Evolutionary conservation across 1,284 basidiomycete genomes (phyloP).

Genomic region (Ustilago xerochloae): DNA sequence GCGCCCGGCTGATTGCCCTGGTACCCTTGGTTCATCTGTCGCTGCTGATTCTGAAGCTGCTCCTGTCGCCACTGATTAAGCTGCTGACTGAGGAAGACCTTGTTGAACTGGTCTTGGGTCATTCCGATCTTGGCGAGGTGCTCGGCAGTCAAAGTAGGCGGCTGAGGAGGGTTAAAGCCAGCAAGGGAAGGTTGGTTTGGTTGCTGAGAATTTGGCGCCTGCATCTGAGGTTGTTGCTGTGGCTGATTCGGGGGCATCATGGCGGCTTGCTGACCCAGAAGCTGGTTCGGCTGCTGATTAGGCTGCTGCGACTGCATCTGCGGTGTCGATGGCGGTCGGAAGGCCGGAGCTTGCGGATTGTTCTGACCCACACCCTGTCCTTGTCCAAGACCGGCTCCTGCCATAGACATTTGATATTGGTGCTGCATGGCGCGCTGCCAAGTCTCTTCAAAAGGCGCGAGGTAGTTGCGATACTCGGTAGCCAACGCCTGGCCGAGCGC

Average conservation of each 20-base stretch:
- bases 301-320: constrained; percentile 49
- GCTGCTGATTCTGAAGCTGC: constrained; percentile 48
- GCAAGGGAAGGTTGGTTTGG: constrained; percentile 29
- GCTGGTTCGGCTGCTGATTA: constrained; percentile 26
- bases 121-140: constrained; percentile 48
- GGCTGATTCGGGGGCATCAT: constrained; percentile 39
- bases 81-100: constrained; percentile 45
- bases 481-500: constrained; percentile 50
- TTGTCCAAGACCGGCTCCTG: constrained; percentile 32
- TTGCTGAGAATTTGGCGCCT: constrained; percentile 19
- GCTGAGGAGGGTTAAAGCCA: constrained; percentile 49
- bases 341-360: constrained; percentile 21
- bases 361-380: constrained; percentile 11
- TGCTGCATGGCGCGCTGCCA: constrained; percentile 64
- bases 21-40: constrained; percentile 29
- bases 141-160: constrained; percentile 47
- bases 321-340: constrained; percentile 40
- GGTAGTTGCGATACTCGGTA: constrained; percentile 54
- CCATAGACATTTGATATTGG: constrained; percentile 60
- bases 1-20: constrained; percentile 24
- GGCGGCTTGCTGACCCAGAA: constrained; percentile 23
- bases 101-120: constrained; percentile 54
- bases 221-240: constrained; percentile 32
- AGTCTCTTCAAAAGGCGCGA: constrained; percentile 62
- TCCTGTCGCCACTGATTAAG: constrained; percentile 45